These are phyloP conservation scores for Lenzites betulinus DNA, from an alignment of 768 basidiomycete species.

Conservation along the genomic window DNA sequence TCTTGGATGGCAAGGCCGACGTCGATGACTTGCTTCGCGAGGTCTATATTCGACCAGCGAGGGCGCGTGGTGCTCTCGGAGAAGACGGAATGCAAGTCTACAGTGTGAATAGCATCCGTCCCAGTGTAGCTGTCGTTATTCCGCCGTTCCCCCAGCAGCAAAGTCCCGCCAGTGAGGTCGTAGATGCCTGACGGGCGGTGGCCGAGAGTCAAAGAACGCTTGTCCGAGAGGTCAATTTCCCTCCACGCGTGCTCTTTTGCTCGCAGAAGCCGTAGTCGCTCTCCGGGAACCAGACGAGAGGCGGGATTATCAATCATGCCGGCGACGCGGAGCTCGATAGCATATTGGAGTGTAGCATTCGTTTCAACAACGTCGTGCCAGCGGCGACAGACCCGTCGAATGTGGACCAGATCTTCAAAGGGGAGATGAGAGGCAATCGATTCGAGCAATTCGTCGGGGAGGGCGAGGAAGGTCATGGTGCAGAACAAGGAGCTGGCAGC, in stretches of 20 bases:
- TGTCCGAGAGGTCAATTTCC: conserved; percentile 9
- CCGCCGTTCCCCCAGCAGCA: conserved; percentile 26
- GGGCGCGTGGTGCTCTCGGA: not conserved
- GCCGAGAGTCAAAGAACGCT: conserved; percentile 1
- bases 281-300: conserved; percentile 17
- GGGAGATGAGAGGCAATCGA: conserved; percentile 15
- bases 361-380: conserved; percentile 8
- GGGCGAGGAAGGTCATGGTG: conserved; percentile 18
- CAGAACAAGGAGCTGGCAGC: too few species aligned
- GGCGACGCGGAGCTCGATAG: conserved; percentile 16
- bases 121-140: not conserved
- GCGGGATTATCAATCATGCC: conserved; percentile 20
- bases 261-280: conserved; percentile 15
- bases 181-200: conserved; percentile 29
- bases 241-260: conserved; percentile 20
- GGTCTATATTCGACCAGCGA: conserved; percentile 21
- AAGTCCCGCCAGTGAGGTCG: conserved; percentile 28
- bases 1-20: conserved; percentile 27
- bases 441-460: conserved; percentile 25
- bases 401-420: not conserved
- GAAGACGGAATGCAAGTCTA: conserved; percentile 11
- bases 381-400: conserved; percentile 7
- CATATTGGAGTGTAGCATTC: conserved; percentile 19
- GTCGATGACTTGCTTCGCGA: conserved; percentile 25
- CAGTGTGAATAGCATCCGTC: conserved; percentile 15